A percentile compares a stretch with the other conserved stretches of the same genome.
phyloP scores from a whole-genome alignment of 2,329 filamentous ascomycete genomes.

The Davidsoniella virescens region DNA sequence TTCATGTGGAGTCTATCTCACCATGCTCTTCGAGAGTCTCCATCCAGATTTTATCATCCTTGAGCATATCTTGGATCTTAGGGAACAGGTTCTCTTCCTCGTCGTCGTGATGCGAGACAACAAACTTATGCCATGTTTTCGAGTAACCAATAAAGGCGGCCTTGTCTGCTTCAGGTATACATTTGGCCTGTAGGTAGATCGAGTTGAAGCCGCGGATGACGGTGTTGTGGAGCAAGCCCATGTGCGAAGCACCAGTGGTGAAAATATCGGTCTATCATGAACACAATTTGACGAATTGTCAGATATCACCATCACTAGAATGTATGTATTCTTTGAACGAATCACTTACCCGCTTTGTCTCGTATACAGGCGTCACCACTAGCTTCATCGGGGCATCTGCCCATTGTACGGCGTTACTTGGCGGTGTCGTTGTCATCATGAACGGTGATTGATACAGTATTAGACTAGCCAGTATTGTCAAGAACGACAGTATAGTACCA shows the following conservation, averaged over 20 bases:
- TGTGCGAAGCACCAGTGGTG: slow-evolving; percentile 42
- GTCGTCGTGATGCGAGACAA: slow-evolving; percentile 43
- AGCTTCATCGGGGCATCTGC: slow-evolving; percentile 39
- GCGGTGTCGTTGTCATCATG: slow-evolving; percentile 21
- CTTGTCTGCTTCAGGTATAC: slow-evolving; percentile 34
- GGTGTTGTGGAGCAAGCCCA: slow-evolving; percentile 44
- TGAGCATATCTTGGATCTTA: slow-evolving; percentile 34
- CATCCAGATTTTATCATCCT: slow-evolving; percentile 33
- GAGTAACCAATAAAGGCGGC: slow-evolving; percentile 41
- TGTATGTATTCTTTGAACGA: not conserved
- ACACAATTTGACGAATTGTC: not conserved
- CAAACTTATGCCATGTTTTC: slow-evolving; percentile 41
- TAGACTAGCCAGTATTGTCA: slow-evolving; percentile 19
- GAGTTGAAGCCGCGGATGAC: slow-evolving; percentile 48
- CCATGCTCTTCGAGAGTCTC: slow-evolving; percentile 39
- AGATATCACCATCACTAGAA: not conserved
- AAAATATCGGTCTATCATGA: slow-evolving; percentile 37
- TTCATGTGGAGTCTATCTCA: slow-evolving; percentile 17
- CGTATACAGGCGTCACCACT: slow-evolving; percentile 35
- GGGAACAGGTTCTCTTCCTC: slow-evolving; percentile 41
- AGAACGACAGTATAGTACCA: slow-evolving; percentile 18
- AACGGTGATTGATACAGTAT: slow-evolving; percentile 20
- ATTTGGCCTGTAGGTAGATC: slow-evolving; percentile 42
- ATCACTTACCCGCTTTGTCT: slow-evolving; percentile 31
- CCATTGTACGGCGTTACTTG: slow-evolving; percentile 24